Conservation (phyloP, 495 filamentous ascomycete species). For the Entonaema liquescens region DNA sequence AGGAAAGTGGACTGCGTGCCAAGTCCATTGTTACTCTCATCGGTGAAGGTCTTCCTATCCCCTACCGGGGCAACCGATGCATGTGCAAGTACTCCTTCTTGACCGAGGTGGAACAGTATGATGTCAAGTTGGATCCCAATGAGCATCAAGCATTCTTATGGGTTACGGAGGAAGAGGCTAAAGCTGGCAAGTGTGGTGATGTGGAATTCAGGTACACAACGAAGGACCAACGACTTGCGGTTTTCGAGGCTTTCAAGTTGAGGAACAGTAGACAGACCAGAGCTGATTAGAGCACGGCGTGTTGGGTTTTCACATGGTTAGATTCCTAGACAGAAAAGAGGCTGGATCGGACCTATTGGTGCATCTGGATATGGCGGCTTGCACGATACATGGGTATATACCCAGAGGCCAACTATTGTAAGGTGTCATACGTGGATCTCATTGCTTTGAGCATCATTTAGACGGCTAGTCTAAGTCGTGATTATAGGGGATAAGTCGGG, state of each 20-base stretch:
- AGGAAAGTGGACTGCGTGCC: conserved; percentile 60
- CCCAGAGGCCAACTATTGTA: neutral
- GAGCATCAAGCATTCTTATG: conserved; percentile 56
- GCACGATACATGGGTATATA: neutral
- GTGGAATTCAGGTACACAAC: conserved; percentile 48
- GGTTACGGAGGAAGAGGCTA: conserved; percentile 56
- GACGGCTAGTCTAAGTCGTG: conserved; percentile 2
- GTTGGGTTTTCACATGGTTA: neutral
- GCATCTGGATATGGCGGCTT: neutral
- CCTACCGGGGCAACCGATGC: conserved; percentile 46
- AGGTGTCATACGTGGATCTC: conserved; percentile 4
- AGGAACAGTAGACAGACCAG: conserved; percentile 28
- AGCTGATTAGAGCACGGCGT: conserved; percentile 1
- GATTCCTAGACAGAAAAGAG: conserved; percentile 5
- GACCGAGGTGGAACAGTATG: conserved; percentile 49
- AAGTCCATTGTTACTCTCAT: conserved; percentile 51
- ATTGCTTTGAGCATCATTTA: conserved; percentile 4
- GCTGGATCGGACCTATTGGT: neutral
- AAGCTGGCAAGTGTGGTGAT: conserved; percentile 36
- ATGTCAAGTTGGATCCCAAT: conserved; percentile 52
- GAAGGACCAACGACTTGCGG: conserved; percentile 32
- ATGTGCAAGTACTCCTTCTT: conserved; percentile 52
- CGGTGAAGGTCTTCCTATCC: conserved; percentile 45
- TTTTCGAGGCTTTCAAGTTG: conserved; percentile 47
- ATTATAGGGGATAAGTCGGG: neutral